Conservation (phyloP, 2,329 filamentous ascomycete species). For the Diaporthe citriasiana region DNA sequence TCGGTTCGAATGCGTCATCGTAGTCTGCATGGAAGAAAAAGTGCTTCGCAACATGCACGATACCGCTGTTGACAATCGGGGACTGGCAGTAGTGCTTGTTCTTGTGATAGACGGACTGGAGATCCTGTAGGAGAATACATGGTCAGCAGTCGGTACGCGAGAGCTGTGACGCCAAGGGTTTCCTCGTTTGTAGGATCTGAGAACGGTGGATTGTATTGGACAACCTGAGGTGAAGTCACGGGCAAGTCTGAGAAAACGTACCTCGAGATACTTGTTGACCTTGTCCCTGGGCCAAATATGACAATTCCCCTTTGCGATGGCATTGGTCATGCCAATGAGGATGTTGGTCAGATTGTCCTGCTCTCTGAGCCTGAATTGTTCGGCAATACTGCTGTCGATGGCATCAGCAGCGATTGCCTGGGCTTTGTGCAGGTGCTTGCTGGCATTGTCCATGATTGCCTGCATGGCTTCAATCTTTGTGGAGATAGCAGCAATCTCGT, state of each 20-base stretch:
- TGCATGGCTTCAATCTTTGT: constrained; percentile 10
- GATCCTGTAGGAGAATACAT: not conserved
- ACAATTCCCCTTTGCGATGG: not conserved
- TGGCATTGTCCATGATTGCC: constrained; percentile 6
- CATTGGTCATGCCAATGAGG: not conserved
- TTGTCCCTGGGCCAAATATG: constrained; percentile 13
- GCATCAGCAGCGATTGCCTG: not conserved
- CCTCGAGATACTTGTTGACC: constrained; percentile 24
- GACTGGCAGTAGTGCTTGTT: constrained; percentile 11
- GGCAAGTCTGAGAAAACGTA: not conserved
- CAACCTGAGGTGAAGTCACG: not conserved
- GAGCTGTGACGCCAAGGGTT: not conserved
- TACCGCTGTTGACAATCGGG: not conserved
- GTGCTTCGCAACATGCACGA: not conserved
- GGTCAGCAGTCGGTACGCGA: not conserved
- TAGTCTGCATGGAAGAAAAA: constrained; percentile 20
- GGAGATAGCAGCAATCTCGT: constrained; percentile 28
- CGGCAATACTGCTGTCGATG: constrained; percentile 7
- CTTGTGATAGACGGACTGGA: not conserved
- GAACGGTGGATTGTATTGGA: not conserved
- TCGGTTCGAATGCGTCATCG: constrained; percentile 8
- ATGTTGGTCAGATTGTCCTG: not conserved
- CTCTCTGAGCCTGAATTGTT: constrained; percentile 11
- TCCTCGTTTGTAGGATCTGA: not conserved
- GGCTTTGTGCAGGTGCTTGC: not conserved